Evolutionary conservation across 495 filamentous ascomycete species (phyloP), one percentile per base, ranked within the genome.

Genomic region (Aspergillus biplanus): DNA sequence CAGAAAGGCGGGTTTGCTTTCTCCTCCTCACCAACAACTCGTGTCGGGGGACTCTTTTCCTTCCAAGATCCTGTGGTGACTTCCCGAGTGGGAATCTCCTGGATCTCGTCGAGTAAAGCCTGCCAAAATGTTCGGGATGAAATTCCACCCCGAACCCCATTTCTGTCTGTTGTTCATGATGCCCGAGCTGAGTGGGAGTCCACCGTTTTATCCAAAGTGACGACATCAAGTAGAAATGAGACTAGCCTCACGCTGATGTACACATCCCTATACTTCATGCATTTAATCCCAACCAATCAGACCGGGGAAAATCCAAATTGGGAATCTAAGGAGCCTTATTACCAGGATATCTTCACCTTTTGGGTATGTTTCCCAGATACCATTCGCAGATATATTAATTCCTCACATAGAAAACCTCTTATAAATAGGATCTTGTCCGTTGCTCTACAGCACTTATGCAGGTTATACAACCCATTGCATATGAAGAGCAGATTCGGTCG

Each of bases 221-320:
- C 82, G 8, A 87, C 86, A 2, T 80, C 80, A 0, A 84, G 73
- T 60, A 85, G 80, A 6, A 84, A 89, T 61, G 65, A 66, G 15
- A 80, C 77, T 2, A 86, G 83, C 32, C 78, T 90, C 3, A 69
- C 78, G 52, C 69, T 89, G n/a, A 75, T 91, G 32, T 92, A 91
- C 67, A 80, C 83, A 0, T 85, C 85, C 3, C 66, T 92, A 1
- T 90, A 90, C 62, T 86, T 86, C 63, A 90, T 91, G 86, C 82
- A 85, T 57, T 66, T 91, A 21, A 80, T 91, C 37, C 89, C 89
- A 0, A 88, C 88, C 5, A 90, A 92, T 68, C 83, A 86, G 48
- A 91, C 89, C 0, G 87, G 86, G 0, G 89, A 91, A 68, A 92
- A 91, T 65, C 88, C 89, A 0, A 69, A 78, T 6, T 92, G 89